These are phyloP conservation scores for Sclerotinia nivalis DNA, from an alignment of 2,329 filamentous ascomycete genomes.

Conservation along the genomic window DNA sequence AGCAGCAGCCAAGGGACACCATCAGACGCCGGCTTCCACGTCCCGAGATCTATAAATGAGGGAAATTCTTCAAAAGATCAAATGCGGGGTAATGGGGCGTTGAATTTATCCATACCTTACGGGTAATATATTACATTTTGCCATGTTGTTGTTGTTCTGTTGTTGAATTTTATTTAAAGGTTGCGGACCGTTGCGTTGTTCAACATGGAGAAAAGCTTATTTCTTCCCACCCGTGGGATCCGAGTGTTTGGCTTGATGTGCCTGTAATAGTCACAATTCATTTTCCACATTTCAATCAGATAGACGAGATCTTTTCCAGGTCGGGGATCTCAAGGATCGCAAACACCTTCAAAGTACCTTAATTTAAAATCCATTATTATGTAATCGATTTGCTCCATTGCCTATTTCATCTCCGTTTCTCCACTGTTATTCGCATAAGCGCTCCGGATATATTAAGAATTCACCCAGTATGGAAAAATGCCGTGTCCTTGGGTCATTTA, in stretches of 20 bases:
- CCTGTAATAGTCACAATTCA: neutral
- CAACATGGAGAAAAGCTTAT: slow-evolving; percentile 12
- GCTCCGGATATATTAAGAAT: slow-evolving; percentile 11
- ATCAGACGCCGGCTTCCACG: neutral
- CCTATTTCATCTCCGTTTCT: slow-evolving; percentile 5
- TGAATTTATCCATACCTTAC: slow-evolving; percentile 8
- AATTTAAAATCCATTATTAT: neutral
- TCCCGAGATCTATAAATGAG: slow-evolving; percentile 5
- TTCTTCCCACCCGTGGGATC: slow-evolving; percentile 2
- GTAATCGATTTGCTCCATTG: neutral
- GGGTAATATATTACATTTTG: neutral
- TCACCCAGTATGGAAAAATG: slow-evolving; percentile 15
- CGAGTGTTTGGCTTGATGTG: neutral
- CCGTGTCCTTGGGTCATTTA: slow-evolving; percentile 13
- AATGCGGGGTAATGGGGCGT: slow-evolving; percentile 20
- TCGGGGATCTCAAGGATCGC: neutral
- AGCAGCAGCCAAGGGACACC: slow-evolving; percentile 14
- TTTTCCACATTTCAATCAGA: slow-evolving; percentile 4
- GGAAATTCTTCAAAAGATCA: neutral
- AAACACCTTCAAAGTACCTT: neutral
- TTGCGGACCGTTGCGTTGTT: neutral
- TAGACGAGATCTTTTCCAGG: slow-evolving; percentile 14
- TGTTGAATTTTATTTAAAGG: neutral
- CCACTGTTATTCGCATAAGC: slow-evolving; percentile 11
- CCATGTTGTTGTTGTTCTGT: neutral